phyloP scores from a whole-genome alignment of 1,284 basidiomycete genomes.

The Irpex sp. region DNA sequence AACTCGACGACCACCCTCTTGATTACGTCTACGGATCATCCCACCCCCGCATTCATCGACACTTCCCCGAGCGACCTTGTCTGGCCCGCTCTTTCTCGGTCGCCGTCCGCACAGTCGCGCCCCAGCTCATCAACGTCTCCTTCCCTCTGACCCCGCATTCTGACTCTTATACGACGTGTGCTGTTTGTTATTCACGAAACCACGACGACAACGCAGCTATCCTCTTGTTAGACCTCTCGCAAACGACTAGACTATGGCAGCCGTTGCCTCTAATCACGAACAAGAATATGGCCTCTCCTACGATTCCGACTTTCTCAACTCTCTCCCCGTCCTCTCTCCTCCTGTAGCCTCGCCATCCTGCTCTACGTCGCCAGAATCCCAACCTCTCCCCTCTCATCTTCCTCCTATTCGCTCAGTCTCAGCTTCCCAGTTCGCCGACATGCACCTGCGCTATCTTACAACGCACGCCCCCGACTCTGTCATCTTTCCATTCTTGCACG shows the following conservation, averaged over 20 bases:
- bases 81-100: not conserved
- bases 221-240: not conserved
- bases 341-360: constrained; percentile 14
- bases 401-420: constrained; percentile 45
- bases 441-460: constrained; percentile 62
- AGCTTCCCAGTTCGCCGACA: constrained; percentile 50
- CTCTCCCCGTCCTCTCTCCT: constrained; percentile 36
- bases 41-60: not conserved
- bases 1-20: not conserved
- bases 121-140: not conserved
- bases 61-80: not conserved
- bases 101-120: not conserved
- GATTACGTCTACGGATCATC: not conserved
- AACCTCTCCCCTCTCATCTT: constrained; percentile 18
- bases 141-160: not conserved
- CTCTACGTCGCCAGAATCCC: constrained; percentile 23
- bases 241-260: constrained; percentile 1
- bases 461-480: constrained; percentile 72
- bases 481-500: constrained; percentile 82
- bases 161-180: not conserved
- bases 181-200: not conserved
- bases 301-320: constrained; percentile 33
- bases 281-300: constrained; percentile 40
- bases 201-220: not conserved
- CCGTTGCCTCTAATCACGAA: constrained; percentile 3